These are phyloP conservation scores for Pythium biforme DNA, from an alignment of 352 stramenopile species.

Conservation along the genomic window DNA sequence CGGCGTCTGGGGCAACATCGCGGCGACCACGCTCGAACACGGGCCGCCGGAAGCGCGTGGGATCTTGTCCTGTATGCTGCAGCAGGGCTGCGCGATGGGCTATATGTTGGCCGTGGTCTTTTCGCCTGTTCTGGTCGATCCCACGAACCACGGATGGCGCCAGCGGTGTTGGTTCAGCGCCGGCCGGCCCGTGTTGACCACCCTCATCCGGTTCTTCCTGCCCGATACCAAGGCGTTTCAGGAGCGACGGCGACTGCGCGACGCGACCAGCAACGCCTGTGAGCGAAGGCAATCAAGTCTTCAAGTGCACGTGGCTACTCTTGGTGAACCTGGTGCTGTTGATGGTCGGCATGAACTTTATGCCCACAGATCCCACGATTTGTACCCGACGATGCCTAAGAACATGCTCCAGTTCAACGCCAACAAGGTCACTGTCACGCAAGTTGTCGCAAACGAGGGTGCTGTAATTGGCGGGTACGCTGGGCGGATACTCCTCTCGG, in stretches of 20 bases:
- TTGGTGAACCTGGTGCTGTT: constrained; percentile 42
- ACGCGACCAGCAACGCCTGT: constrained; percentile 24
- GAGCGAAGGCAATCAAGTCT: constrained; percentile 39
- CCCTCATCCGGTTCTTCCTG: constrained; percentile 28
- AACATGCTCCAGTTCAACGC: constrained; percentile 49
- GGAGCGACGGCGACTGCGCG: background rate
- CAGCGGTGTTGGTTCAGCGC: constrained; percentile 45
- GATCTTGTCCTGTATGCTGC: constrained; percentile 48
- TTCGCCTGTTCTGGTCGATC: constrained; percentile 33
- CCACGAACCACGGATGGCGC: constrained; percentile 40
- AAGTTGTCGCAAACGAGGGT: constrained; percentile 50
- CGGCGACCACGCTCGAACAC: constrained; percentile 41
- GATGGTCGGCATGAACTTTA: constrained; percentile 53
- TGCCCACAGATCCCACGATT: constrained; percentile 46
- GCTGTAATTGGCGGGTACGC: constrained; percentile 44
- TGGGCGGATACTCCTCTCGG: constrained; percentile 59
- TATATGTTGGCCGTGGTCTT: constrained; percentile 42
- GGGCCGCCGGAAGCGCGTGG: constrained; percentile 33
- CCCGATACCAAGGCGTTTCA: background rate
- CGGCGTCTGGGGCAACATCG: constrained; percentile 42
- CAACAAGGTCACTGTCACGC: constrained; percentile 51
- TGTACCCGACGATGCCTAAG: constrained; percentile 56
- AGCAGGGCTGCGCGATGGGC: constrained; percentile 46
- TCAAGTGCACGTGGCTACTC: constrained; percentile 44
- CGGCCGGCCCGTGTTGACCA: constrained; percentile 42